A percentile compares a stretch with the other conserved stretches of the same genome.
Conservation (phyloP, 1,284 basidiomycete species). For the Peniophora sp. region DNA sequence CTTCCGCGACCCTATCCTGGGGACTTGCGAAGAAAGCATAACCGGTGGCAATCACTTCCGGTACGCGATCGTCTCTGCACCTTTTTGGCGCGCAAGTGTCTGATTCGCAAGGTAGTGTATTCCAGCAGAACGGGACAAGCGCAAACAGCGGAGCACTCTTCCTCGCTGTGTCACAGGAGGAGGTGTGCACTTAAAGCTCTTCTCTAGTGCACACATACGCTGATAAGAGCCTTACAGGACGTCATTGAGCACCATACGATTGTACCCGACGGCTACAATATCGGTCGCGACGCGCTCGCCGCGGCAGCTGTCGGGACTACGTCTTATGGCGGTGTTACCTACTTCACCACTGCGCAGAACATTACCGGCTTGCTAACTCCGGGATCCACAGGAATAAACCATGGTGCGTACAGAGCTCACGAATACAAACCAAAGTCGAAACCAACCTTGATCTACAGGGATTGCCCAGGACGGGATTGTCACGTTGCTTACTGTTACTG, state of each 20-base stretch:
- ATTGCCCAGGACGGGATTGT: constrained; percentile 20
- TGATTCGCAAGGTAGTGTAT: constrained; percentile 36
- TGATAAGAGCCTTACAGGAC: constrained; percentile 18
- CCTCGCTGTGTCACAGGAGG: constrained; percentile 60
- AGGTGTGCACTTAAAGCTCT: constrained; percentile 24
- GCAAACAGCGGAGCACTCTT: constrained; percentile 57
- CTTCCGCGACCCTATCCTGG: constrained; percentile 45
- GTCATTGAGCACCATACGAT: constrained; percentile 36
- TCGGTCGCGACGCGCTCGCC: constrained; percentile 36
- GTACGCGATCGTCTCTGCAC: constrained; percentile 17
- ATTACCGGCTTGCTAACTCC: constrained; percentile 25
- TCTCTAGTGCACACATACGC: background rate
- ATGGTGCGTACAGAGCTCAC: constrained; percentile 16
- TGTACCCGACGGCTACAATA: constrained; percentile 41
- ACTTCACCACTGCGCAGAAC: constrained; percentile 33
- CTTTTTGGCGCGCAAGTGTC: background rate
- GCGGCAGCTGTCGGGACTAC: constrained; percentile 30
- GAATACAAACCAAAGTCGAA: background rate
- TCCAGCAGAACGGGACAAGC: constrained; percentile 58
- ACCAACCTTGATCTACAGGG: constrained; percentile 7
- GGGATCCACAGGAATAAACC: constrained; percentile 27
- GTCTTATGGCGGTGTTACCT: constrained; percentile 33
- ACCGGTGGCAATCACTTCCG: constrained; percentile 60
- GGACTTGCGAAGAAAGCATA: constrained; percentile 52
- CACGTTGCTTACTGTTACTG: constrained; percentile 16